Percentiles rank a stretch among this genome's conserved stretches.
phyloP scores from a whole-genome alignment of 768 basidiomycete genomes.

The Austroboletus eburneus region DNA sequence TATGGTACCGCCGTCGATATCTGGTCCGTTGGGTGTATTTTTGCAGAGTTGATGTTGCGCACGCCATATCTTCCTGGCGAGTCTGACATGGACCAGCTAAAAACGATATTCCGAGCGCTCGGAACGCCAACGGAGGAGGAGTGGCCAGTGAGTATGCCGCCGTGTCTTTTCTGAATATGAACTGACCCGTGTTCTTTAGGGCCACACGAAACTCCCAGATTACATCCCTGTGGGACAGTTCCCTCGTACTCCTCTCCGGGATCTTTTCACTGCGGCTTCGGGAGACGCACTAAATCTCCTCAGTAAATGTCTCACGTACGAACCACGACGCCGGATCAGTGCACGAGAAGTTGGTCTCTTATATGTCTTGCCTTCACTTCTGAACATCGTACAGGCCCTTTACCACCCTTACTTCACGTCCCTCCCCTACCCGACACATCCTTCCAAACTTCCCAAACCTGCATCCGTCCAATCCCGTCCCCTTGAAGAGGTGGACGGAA shows the following conservation, averaged over 20 bases:
- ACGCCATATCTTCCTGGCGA: constrained; percentile 95
- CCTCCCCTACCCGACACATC: constrained; percentile 83
- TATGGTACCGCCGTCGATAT: constrained; percentile 92
- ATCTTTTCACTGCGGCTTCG: constrained; percentile 88
- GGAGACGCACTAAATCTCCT: constrained; percentile 83
- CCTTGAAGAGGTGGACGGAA: constrained; percentile 76
- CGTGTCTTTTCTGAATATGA: neutral
- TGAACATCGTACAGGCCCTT: constrained; percentile 55
- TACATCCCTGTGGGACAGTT: constrained; percentile 85
- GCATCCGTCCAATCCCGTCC: constrained; percentile 46
- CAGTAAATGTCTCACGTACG: constrained; percentile 73
- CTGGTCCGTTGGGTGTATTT: constrained; percentile 98
- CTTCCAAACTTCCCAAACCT: constrained; percentile 83
- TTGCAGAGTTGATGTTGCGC: constrained; percentile 94
- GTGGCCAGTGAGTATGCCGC: constrained; percentile 74
- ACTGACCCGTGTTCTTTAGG: no score
- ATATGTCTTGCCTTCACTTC: neutral
- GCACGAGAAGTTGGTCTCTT: constrained; percentile 54
- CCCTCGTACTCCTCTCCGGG: constrained; percentile 75
- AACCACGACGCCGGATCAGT: constrained; percentile 77
- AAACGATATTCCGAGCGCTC: constrained; percentile 89
- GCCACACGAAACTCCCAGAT: constrained; percentile 86
- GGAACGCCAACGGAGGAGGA: constrained; percentile 96
- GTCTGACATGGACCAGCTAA: constrained; percentile 94
- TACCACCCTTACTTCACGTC: constrained; percentile 84